These are phyloP conservation scores for Fistulifera pelliculosa DNA, from an alignment of 108 stramenopile genomes.

Conservation along the genomic window DNA sequence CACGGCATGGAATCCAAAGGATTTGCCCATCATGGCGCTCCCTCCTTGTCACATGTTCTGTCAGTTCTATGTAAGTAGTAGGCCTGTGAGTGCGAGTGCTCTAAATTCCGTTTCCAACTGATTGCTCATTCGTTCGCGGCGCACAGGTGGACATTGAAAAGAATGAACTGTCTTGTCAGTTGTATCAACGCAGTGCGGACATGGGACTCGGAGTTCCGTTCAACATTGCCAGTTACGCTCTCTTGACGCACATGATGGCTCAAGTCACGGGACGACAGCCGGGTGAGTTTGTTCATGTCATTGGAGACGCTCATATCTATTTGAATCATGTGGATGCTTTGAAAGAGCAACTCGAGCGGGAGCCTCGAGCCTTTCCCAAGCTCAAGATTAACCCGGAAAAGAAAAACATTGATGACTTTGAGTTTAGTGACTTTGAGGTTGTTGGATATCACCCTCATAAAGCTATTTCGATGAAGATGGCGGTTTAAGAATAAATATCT, in stretches of 20 bases:
- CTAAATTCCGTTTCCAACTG: too few species aligned
- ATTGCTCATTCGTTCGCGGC: too few species aligned
- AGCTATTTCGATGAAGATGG: conserved; percentile 99
- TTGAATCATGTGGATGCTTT: conserved; percentile 98
- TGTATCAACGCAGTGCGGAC: conserved; percentile 99
- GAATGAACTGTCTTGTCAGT: conserved; percentile 96
- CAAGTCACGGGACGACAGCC: conserved; percentile 89
- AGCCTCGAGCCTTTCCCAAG: conserved; percentile 91
- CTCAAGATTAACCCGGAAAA: conserved; percentile 79
- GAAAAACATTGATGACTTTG: conserved; percentile 83
- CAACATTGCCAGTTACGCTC: conserved; percentile 97
- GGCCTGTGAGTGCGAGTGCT: too few species aligned
- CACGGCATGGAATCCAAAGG: conserved; percentile 98
- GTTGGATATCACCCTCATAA: conserved; percentile 91
- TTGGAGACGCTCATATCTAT: conserved; percentile 99
- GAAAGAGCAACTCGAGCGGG: conserved; percentile 86
- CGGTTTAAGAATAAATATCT: conserved; percentile 72
- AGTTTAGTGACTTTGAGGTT: conserved; percentile 85
- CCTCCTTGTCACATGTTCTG: conserved; percentile 99
- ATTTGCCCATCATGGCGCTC: conserved; percentile 91
- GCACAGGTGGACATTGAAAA: conserved; percentile 68
- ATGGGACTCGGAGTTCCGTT: conserved; percentile 99
- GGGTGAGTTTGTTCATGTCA: conserved; percentile 97
- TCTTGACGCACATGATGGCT: conserved; percentile 91
- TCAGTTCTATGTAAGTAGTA: conserved; percentile 88